Evolutionary conservation across 2,329 filamentous ascomycete genomes (phyloP).

Genomic region (Tetracladium maxilliforme): DNA sequence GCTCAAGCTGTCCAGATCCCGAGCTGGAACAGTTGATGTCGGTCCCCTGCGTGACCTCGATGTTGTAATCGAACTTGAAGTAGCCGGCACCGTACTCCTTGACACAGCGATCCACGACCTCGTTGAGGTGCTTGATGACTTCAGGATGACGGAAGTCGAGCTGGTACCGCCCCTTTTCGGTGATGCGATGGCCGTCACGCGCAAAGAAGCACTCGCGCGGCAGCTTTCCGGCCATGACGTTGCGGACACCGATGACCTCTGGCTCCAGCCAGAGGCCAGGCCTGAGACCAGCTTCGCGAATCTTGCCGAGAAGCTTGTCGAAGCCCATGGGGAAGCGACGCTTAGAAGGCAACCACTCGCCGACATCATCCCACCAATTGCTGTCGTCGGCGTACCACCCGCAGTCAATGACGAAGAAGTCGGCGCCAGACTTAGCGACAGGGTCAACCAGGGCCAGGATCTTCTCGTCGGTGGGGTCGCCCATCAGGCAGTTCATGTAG

Average conservation of each 20-base stretch:
- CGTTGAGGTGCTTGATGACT: constrained; percentile 10
- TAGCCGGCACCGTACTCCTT: constrained; percentile 14
- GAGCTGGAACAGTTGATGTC: constrained; percentile 10
- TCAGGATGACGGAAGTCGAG: constrained; percentile 16
- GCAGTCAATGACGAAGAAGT: constrained; percentile 20
- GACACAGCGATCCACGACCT: constrained; percentile 11
- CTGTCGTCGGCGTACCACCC: constrained; percentile 21
- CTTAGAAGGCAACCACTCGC: constrained; percentile 16
- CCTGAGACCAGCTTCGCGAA: constrained; percentile 10
- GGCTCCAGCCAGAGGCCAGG: constrained; percentile 20
- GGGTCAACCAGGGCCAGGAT: constrained; percentile 15
- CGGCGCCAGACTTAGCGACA: constrained; percentile 14
- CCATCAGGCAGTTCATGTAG: constrained; percentile 24
- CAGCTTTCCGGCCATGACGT: constrained; percentile 10
- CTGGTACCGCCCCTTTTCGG: constrained; percentile 17
- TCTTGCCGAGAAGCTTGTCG: constrained; percentile 10
- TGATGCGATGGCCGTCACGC: constrained; percentile 12
- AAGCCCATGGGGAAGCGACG: constrained; percentile 17
- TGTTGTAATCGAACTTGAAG: constrained; percentile 22
- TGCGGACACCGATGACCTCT: constrained; percentile 17
- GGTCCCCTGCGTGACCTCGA: constrained; percentile 17
- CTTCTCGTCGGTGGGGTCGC: constrained; percentile 17
- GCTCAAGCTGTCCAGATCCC: constrained; percentile 13
- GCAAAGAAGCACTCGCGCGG: constrained; percentile 18
- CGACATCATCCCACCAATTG: constrained; percentile 21